These are phyloP conservation scores for Tylopilus plumbeoviolaceoides DNA, from an alignment of 768 basidiomycete genomes.

Conservation along the genomic window DNA sequence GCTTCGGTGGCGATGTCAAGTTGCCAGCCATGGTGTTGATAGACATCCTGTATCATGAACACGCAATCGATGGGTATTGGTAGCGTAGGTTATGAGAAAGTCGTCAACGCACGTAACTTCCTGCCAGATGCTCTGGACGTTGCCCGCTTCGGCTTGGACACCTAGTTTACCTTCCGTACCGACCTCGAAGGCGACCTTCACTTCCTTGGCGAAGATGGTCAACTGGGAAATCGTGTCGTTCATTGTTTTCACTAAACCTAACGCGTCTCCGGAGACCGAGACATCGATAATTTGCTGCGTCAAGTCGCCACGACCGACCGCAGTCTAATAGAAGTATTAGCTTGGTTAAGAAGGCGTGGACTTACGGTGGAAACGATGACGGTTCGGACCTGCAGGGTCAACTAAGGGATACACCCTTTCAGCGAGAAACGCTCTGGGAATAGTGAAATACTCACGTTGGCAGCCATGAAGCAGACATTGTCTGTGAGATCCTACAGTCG, in stretches of 20 bases:
- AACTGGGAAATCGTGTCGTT: slow-evolving; percentile 80
- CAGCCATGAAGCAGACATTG: slow-evolving; percentile 95
- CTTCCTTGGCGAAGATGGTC: slow-evolving; percentile 69
- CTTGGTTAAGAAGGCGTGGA: slow-evolving; percentile 6
- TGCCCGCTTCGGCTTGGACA: too few relatives aligned
- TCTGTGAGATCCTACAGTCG: slow-evolving; percentile 72
- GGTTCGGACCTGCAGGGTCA: slow-evolving; percentile 90
- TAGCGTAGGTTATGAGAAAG: neutral
- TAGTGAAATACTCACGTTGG: slow-evolving; percentile 55
- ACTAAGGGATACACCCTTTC: slow-evolving; percentile 35
- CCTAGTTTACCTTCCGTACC: too few relatives aligned
- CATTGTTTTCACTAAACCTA: slow-evolving; percentile 96
- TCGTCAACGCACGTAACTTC: too few relatives aligned
- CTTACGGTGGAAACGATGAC: slow-evolving; percentile 89
- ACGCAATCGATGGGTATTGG: neutral
- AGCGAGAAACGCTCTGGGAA: neutral
- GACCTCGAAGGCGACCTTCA: slow-evolving; percentile 95
- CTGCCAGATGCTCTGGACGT: too few relatives aligned
- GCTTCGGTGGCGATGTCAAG: slow-evolving; percentile 44
- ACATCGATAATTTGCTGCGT: slow-evolving; percentile 92
- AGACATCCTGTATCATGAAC: slow-evolving; percentile 55
- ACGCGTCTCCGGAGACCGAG: slow-evolving; percentile 91
- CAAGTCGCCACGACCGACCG: slow-evolving; percentile 91
- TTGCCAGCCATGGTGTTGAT: slow-evolving; percentile 98
- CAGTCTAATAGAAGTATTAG: slow-evolving; percentile 48